Conservation (phyloP, 192 early-diverging fungal genomes). For the Glomus cerebriforme region DNA sequence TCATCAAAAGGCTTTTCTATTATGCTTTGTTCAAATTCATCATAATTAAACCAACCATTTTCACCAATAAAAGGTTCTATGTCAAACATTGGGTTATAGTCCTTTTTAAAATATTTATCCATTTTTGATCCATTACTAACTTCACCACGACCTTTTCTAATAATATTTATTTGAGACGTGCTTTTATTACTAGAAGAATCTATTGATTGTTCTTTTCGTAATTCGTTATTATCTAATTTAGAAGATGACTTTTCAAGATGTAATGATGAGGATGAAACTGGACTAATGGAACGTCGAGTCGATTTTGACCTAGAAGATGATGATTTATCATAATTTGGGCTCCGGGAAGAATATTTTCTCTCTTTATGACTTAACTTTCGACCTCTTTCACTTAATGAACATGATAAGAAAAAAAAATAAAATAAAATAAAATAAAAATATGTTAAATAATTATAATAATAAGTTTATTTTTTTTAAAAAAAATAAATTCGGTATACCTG, state of each 20-base stretch:
- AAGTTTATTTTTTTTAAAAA: no score
- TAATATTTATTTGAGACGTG: not conserved
- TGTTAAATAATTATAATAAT: no score
- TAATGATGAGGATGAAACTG: not conserved
- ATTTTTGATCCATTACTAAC: slow-evolving; percentile 49
- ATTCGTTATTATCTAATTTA: not conserved
- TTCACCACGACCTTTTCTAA: slow-evolving; percentile 40
- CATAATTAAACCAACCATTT: slow-evolving; percentile 15
- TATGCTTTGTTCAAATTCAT: not conserved
- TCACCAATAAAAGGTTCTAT: slow-evolving; percentile 28
- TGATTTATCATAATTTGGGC: not conserved
- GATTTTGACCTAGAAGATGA: not conserved
- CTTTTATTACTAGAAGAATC: not conserved
- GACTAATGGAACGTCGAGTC: slow-evolving; percentile 19
- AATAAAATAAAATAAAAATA: not conserved
- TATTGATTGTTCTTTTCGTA: not conserved
- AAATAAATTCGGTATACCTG: not conserved
- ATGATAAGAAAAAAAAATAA: not conserved
- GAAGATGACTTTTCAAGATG: not conserved
- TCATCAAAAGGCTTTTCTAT: not conserved
- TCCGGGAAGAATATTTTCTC: not conserved
- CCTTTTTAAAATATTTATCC: slow-evolving; percentile 59
- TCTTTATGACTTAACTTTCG: not conserved
- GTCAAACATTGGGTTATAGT: slow-evolving; percentile 50
- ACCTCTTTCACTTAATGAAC: not conserved